Evolutionary conservation across 129 eudicot genomes (phyloP).

Genomic region (Dittrichia graveolens): DNA sequence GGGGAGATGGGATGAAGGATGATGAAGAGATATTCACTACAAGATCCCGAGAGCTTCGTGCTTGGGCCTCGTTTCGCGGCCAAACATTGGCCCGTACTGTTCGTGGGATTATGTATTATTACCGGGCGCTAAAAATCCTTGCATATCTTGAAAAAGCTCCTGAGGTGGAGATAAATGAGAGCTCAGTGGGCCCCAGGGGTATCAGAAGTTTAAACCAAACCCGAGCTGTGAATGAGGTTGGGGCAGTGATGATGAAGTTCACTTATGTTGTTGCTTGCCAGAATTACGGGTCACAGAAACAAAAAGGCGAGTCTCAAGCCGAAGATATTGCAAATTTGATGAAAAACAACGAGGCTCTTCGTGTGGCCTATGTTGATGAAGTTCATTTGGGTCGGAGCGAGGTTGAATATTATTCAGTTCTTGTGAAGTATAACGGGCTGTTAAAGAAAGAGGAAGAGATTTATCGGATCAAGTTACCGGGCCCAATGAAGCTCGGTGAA

Average conservation of each 20-base stretch:
- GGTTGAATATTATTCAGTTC: slow-evolving; percentile 75
- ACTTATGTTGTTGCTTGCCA: slow-evolving; percentile 91
- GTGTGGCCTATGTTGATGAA: slow-evolving; percentile 96
- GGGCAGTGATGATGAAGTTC: slow-evolving; percentile 73
- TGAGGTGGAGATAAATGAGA: slow-evolving; percentile 71
- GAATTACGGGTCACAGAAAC: slow-evolving; percentile 78
- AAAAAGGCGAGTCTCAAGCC: slow-evolving; percentile 64
- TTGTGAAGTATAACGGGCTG: slow-evolving; percentile 75
- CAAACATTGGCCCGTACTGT: slow-evolving; percentile 92
- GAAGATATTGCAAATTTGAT: slow-evolving; percentile 77
- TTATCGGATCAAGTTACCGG: slow-evolving; percentile 77
- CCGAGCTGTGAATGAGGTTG: slow-evolving; percentile 64
- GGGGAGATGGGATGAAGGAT: slow-evolving; percentile 73
- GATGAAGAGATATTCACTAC: slow-evolving; percentile 61
- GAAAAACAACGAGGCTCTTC: slow-evolving; percentile 87
- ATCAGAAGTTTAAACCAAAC: slow-evolving; percentile 48
- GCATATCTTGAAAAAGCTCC: slow-evolving; percentile 85
- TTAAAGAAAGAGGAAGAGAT: slow-evolving; percentile 73
- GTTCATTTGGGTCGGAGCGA: slow-evolving; percentile 60
- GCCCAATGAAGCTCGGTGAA: slow-evolving; percentile 89
- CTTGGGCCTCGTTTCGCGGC: slow-evolving; percentile 93
- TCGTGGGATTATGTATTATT: slow-evolving; percentile 95
- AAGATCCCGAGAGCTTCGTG: slow-evolving; percentile 69
- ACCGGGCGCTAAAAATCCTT: slow-evolving; percentile 83
- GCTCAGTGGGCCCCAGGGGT: slow-evolving; percentile 47